These are phyloP conservation scores for Coniferiporia weirii DNA, from an alignment of 1,284 basidiomycete species.

Conservation along the genomic window DNA sequence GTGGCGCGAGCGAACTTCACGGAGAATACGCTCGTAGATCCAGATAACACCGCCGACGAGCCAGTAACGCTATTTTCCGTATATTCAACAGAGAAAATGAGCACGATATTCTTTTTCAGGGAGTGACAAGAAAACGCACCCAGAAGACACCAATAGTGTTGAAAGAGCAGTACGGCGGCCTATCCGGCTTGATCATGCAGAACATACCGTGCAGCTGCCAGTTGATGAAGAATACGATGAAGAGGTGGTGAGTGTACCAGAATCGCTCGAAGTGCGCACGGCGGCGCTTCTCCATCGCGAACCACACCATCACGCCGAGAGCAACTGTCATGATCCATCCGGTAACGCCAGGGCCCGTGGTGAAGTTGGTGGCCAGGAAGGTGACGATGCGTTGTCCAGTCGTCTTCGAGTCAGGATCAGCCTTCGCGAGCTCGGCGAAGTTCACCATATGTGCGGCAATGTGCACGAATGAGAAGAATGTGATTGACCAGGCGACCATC, in stretches of 20 bases:
- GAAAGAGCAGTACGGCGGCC: constrained; percentile 77
- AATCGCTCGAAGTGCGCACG: constrained; percentile 76
- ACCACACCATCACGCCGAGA: constrained; percentile 76
- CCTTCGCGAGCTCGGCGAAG: constrained; percentile 63
- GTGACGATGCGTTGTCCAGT: constrained; percentile 51
- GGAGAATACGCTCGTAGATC: constrained; percentile 79
- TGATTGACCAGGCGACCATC: constrained; percentile 82
- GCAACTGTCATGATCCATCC: constrained; percentile 85
- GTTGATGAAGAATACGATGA: constrained; percentile 82
- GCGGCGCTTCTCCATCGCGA: constrained; percentile 73
- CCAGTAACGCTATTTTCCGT: constrained; percentile 69
- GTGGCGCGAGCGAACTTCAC: constrained; percentile 83
- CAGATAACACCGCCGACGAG: constrained; percentile 81
- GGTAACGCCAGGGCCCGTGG: constrained; percentile 83
- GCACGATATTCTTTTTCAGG: neutral
- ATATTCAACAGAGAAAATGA: neutral
- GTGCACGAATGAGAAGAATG: constrained; percentile 68
- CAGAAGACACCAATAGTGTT: constrained; percentile 89
- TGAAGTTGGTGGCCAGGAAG: constrained; percentile 74
- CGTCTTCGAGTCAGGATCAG: constrained; percentile 46
- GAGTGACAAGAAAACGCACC: constrained; percentile 43
- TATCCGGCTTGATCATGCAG: constrained; percentile 90
- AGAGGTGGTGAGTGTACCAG: constrained; percentile 88
- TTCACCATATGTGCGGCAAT: constrained; percentile 77
- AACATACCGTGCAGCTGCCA: constrained; percentile 96